Conservation (phyloP, 2,329 filamentous ascomycete genomes). For the Botrytis medusae region DNA sequence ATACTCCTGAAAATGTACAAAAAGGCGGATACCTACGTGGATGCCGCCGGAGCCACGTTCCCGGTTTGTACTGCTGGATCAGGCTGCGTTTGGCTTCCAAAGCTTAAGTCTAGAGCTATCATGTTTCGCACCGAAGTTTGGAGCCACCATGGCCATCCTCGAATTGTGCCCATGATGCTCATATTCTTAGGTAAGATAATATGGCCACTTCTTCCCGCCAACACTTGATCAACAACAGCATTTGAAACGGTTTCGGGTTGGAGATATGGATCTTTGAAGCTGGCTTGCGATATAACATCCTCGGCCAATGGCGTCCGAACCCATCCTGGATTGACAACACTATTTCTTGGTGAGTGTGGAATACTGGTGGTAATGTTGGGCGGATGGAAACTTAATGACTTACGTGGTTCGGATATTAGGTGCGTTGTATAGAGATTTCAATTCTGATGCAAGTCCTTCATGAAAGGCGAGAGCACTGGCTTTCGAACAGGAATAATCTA, state of each 20-base stretch:
- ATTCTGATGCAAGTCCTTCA: slow-evolving; percentile 60
- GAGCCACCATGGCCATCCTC: slow-evolving; percentile 36
- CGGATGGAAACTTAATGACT: slow-evolving; percentile 19
- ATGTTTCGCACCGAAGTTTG: slow-evolving; percentile 30
- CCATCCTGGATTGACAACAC: slow-evolving; percentile 63
- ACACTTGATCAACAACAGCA: slow-evolving; percentile 58
- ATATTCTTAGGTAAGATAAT: slow-evolving; percentile 50
- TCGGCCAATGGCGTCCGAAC: slow-evolving; percentile 58
- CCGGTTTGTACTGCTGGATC: neutral
- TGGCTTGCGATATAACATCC: slow-evolving; percentile 49
- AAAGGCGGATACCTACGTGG: slow-evolving; percentile 16
- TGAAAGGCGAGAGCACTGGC: slow-evolving; percentile 66
- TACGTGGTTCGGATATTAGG: slow-evolving; percentile 53
- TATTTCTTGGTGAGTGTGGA: slow-evolving; percentile 30
- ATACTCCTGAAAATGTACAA: neutral
- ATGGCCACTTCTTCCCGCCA: slow-evolving; percentile 52
- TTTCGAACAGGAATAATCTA: slow-evolving; percentile 69
- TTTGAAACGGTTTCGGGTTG: slow-evolving; percentile 63
- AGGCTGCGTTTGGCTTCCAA: neutral
- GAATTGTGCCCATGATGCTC: slow-evolving; percentile 26
- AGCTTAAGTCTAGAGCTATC: slow-evolving; percentile 23
- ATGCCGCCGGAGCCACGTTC: neutral
- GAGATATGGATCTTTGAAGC: slow-evolving; percentile 52
- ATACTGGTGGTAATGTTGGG: neutral
- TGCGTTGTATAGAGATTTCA: slow-evolving; percentile 60